phyloP scores from a whole-genome alignment of 441 rosid genomes.

The Jatropha multifida region DNA sequence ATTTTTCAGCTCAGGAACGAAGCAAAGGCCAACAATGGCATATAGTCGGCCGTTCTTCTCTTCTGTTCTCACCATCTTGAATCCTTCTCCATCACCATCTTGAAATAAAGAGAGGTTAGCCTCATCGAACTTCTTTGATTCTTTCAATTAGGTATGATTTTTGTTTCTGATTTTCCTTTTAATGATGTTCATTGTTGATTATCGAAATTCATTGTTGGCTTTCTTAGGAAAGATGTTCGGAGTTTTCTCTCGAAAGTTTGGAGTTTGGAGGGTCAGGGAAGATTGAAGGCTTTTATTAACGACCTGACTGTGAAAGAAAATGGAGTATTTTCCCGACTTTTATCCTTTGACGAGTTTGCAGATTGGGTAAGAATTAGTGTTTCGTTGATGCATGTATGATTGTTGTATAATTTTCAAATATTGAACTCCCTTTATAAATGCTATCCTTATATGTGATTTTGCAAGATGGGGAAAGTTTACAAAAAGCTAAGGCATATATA shows the following conservation, averaged over 20 bases:
- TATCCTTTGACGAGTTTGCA: conserved; percentile 17
- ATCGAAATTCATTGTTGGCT: background rate
- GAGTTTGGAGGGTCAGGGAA: background rate
- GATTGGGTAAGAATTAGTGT: conserved; percentile 5
- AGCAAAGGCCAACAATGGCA: background rate
- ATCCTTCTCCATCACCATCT: no score
- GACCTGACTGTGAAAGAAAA: background rate
- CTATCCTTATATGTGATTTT: background rate
- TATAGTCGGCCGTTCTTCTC: background rate
- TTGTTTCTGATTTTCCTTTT: background rate
- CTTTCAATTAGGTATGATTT: background rate
- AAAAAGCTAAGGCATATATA: background rate
- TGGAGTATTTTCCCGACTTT: conserved; percentile 8
- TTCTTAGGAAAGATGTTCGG: background rate
- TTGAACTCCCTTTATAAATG: background rate
- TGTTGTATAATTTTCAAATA: background rate
- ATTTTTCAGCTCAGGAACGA: background rate
- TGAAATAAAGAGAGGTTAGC: background rate
- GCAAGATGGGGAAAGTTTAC: background rate
- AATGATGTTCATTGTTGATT: background rate
- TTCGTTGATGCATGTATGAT: background rate
- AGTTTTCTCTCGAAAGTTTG: background rate
- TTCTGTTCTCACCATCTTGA: background rate
- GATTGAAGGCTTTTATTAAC: background rate
- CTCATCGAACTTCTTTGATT: background rate